Base-by-base conservation (phyloP, 1,284 basidiomycete genomes). In the Leccinum pallidistipes region DNA sequence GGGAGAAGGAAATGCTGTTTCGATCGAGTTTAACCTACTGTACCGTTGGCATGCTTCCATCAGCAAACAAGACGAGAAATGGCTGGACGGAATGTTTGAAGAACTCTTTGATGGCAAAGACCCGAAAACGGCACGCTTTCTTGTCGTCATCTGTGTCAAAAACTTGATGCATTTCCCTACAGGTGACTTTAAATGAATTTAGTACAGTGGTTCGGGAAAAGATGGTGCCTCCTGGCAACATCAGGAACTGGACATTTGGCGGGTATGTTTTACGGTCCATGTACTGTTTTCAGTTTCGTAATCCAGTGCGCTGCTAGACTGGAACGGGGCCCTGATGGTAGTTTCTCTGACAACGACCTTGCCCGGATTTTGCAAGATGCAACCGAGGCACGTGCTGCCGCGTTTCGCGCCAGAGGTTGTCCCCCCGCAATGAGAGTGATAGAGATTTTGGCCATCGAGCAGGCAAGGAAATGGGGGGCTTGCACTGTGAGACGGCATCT, bases 11-110 rank as follows among this genome's bases (percentile, higher is more conserved):
- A 93, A 92, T 68, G 83, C 83, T 51, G 82, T 84, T 63, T 87
- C 88, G 0, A 74, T 91, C 55, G 91, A 93, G 72, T 91, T 91
- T 76, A 91, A 90, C 69, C 76, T 89, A 7, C 75, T 91, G 12
- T 91, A 91, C 71, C 78, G 85, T 52, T 93, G 91, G 91, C 91
- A 94, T 68, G 79, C 89, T 12, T 81, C 87, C 1, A 73, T 88
- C 9, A 88, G 87, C 2, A 65, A 80, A 62, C 62, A 80, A 54
- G 90, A 94, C 70, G 80, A 82, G 0, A 54, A 76, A 36, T 92
- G 89, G 90, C 83, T 84, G 1, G 79, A 84, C 59, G 65, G 76
- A 2, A 56, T 77, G 18, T 86, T 92, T 71, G 70, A 71, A 11
- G 57, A 75, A 4, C 62, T 81, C 11, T 84, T 90, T 60, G 63